Evolutionary conservation across 352 stramenopile genomes (phyloP), one percentile per base, ranked within the genome.

Genomic region (Phytophthora kernoviae): DNA sequence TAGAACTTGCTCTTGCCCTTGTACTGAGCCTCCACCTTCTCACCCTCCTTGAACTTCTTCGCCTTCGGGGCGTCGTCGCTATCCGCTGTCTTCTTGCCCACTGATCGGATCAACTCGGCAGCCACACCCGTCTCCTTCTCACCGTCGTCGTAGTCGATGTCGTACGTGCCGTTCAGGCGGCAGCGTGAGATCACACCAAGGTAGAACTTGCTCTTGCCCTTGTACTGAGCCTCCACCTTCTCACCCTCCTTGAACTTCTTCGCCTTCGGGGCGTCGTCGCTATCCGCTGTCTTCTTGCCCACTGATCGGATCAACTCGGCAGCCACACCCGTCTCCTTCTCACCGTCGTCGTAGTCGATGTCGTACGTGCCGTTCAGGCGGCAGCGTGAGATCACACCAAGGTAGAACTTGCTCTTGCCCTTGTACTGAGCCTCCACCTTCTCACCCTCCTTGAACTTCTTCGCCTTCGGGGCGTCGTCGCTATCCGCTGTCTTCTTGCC

Each of bases 21-120:
- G 43, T 84, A 92, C 11, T 60, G 49, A 4, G 68, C 68, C 39
- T 77, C 68, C n/a, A 77, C 47, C 18, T 59, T 44, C 4, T 77
- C 36, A 2, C 68, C 68, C 41, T 68, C n/a, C 18, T 68, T 54
- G 24, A 61, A 77, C 42, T 54, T 68, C 20, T 40, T 45, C 63
- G 24, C 30, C 20, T 30, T 30, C 24, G 24, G 24, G 24, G 24
- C 24, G 24, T 30, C 24, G 24, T 30, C 24, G 24, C 24, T 30
- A 6, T 30, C 24, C 24, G 3, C 24, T 6, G 6, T 30, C 24
- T 30, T 30, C 24, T 30, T 30, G 24, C 3, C 24, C 32, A 59
- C 4, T 33, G 57, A 26, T 5, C 61, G 52, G 40, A 83, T 81
- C 2, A 74, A 34, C 9, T 77, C 55, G 3, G 33, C 44, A 2